These are phyloP conservation scores for Ganoderma boninense DNA, from an alignment of 1,284 basidiomycete species.

Conservation along the genomic window DNA sequence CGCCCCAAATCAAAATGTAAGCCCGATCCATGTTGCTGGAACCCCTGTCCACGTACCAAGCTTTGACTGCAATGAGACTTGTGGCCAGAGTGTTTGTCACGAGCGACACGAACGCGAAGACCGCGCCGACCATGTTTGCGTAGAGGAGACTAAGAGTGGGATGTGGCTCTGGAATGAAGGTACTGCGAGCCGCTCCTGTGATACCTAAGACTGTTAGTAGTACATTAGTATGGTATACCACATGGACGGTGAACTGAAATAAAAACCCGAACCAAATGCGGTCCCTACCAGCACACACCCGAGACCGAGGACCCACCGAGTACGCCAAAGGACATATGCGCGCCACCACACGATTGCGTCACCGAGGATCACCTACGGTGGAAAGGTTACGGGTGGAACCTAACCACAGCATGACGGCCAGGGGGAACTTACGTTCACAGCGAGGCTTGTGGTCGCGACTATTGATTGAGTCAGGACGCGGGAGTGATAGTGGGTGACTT, in stretches of 20 bases:
- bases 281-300: background rate
- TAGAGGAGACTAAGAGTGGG: background rate
- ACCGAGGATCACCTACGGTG: background rate
- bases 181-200: background rate
- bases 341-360: constrained; percentile 1
- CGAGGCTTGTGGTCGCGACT: background rate
- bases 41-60: background rate
- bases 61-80: background rate
- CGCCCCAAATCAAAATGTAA: background rate
- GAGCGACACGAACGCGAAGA: background rate
- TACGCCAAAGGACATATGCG: constrained; percentile 1
- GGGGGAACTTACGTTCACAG: background rate
- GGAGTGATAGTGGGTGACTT: background rate
- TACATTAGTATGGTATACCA: background rate
- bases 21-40: background rate
- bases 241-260: too few relatives aligned
- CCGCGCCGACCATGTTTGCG: background rate
- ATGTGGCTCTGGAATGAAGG: background rate
- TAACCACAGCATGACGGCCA: background rate
- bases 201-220: background rate
- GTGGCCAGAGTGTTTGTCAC: background rate
- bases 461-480: background rate
- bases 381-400: too few relatives aligned
- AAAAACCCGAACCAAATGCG: background rate
- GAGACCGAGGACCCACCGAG: background rate